A percentile compares a stretch with the other conserved stretches of the same genome.
phyloP scores from a whole-genome alignment of 495 filamentous ascomycete genomes.

The Podospora fimiseda region DNA sequence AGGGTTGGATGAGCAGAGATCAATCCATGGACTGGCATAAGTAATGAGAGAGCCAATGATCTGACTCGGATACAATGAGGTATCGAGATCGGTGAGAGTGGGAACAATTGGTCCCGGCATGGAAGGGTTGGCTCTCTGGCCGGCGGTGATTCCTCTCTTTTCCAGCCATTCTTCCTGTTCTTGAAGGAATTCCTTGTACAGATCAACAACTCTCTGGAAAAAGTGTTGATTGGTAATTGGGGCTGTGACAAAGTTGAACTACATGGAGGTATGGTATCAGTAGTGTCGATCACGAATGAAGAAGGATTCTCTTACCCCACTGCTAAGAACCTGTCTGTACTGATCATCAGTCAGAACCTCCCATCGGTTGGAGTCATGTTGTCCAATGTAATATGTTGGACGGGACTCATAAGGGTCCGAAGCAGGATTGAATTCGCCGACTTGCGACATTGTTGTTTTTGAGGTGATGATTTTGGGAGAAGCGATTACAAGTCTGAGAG shows the following conservation, averaged over 20 bases:
- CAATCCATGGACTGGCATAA: conserved; percentile 81
- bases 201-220: conserved; percentile 62
- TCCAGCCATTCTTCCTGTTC: conserved; percentile 21
- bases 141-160: conserved; percentile 13
- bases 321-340: conserved; percentile 61
- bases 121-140: conserved; percentile 23
- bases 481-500: too few relatives aligned
- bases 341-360: conserved; percentile 55
- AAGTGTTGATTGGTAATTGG: conserved; percentile 83
- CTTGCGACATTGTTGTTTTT: conserved; percentile 18
- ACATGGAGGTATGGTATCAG: too few relatives aligned
- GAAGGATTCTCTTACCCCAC: conserved; percentile 42
- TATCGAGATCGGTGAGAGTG: conserved; percentile 66
- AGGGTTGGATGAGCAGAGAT: conserved; percentile 77
- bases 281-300: not conserved
- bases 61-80: conserved; percentile 63
- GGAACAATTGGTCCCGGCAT: conserved; percentile 53
- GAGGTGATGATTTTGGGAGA: too few relatives aligned
- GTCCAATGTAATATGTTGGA: conserved; percentile 71
- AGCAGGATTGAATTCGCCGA: conserved; percentile 35
- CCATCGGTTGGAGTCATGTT: conserved; percentile 66
- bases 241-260: conserved; percentile 92
- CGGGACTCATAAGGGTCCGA: conserved; percentile 41
- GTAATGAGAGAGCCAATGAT: conserved; percentile 65
- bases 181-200: conserved; percentile 53